These are phyloP conservation scores for Grammothele lineata DNA, from an alignment of 768 basidiomycete species.

Conservation along the genomic window DNA sequence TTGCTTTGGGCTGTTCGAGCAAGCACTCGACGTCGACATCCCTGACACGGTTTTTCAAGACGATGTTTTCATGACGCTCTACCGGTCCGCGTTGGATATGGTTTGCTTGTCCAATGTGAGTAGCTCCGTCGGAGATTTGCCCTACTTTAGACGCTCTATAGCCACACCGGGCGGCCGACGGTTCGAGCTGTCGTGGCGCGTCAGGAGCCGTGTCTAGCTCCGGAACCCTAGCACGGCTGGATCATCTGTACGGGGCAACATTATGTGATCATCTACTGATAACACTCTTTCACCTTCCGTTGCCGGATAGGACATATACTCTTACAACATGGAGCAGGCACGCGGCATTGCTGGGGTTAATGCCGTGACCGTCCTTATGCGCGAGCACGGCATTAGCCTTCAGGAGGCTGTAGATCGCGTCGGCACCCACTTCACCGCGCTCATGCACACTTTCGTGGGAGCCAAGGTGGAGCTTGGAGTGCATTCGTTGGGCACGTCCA, in stretches of 20 bases:
- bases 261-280: too few species aligned
- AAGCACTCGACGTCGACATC: constrained; percentile 58
- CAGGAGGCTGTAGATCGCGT: constrained; percentile 39
- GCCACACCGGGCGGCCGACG: not conserved
- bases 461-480: constrained; percentile 34
- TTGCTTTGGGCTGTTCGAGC: constrained; percentile 65
- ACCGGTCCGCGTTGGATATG: constrained; percentile 62
- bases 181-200: too few species aligned
- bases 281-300: not conserved
- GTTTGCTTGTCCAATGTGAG: constrained; percentile 72
- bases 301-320: constrained; percentile 56
- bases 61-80: constrained; percentile 48
- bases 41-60: constrained; percentile 60
- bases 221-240: too few species aligned
- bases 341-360: constrained; percentile 61
- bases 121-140: constrained; percentile 29
- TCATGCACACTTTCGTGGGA: constrained; percentile 35
- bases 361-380: constrained; percentile 49
- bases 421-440: constrained; percentile 29
- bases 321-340: constrained; percentile 73
- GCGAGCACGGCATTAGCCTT: constrained; percentile 34
- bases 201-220: too few species aligned
- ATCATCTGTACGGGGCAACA: too few species aligned
- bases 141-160: not conserved
- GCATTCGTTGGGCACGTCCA: constrained; percentile 31